Conservation (phyloP, 495 filamentous ascomycete genomes). For the Parmelia sp. region DNA sequence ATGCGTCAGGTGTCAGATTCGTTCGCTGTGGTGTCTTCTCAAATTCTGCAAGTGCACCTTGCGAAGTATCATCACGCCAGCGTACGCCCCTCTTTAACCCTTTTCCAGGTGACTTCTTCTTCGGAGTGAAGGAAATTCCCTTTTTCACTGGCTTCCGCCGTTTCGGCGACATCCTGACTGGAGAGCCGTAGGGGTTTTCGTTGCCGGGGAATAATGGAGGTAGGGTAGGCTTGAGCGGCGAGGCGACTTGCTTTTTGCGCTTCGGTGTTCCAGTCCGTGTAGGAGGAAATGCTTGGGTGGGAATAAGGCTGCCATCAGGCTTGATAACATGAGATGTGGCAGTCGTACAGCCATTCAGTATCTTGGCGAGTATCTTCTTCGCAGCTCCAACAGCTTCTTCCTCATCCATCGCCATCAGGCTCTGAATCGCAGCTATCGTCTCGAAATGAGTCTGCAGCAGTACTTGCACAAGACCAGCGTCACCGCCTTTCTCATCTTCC, state of each 20-base stretch:
- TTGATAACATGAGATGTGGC: slow-evolving; percentile 79
- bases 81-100: slow-evolving; percentile 67
- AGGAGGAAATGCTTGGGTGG: slow-evolving; percentile 59
- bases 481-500: slow-evolving; percentile 77
- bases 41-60: slow-evolving; percentile 80
- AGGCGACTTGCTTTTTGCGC: slow-evolving; percentile 55
- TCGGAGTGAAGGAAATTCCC: slow-evolving; percentile 74
- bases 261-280: slow-evolving; percentile 65
- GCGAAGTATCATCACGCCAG: slow-evolving; percentile 87
- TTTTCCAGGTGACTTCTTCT: slow-evolving; percentile 62
- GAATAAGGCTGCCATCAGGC: slow-evolving; percentile 68
- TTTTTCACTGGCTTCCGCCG: slow-evolving; percentile 74
- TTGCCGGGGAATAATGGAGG: slow-evolving; percentile 36
- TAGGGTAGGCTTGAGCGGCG: slow-evolving; percentile 38
- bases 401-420: slow-evolving; percentile 73
- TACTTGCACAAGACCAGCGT: slow-evolving; percentile 69
- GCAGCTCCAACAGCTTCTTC: slow-evolving; percentile 75
- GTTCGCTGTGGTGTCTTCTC: slow-evolving; percentile 75
- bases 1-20: slow-evolving; percentile 43
- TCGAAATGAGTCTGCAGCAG: slow-evolving; percentile 89
- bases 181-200: slow-evolving; percentile 40
- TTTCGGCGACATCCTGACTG: slow-evolving; percentile 69
- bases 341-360: slow-evolving; percentile 67
- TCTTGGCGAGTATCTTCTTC: slow-evolving; percentile 66
- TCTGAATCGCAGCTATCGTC: slow-evolving; percentile 71